Base-by-base conservation (phyloP, 2,329 filamentous ascomycete species). In the Calonectria leucothoes region DNA sequence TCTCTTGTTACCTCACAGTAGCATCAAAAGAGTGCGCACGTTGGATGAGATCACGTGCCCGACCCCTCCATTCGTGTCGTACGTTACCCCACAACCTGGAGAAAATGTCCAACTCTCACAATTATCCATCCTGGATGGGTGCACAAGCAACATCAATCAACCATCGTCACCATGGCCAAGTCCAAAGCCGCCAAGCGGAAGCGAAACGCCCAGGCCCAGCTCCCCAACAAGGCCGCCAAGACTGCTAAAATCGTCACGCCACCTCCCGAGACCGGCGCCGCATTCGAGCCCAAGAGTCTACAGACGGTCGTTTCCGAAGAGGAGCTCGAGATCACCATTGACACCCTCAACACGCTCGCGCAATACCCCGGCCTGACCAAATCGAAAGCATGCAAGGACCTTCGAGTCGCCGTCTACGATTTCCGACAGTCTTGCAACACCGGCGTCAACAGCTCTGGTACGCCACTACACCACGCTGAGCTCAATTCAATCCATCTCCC, bases 361-460 rank as follows among this genome's bases (percentile, higher is more conserved):
- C 83, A 89, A 71, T 88, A 93, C 74, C 92, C 93, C 0, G 84
- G 82, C 27, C 79, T 94, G 27, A 93, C 93, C 81, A 94, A 94
- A 82, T 91, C 91, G 0, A 94, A 93, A 79, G 88, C 87, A 29
- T 94, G 93, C 84, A 93, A 91, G 78, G 91, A 93, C 61, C 84
- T 94, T 3, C 87, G 93, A 25, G 90, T 89, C 4, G 92, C 92
- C 6, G 92, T 93, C 10, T 93, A 93, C 78, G 90, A 92, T 25
- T 94, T 94, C 72, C 89, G 92, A 1, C 90, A 93, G 81, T 91
- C 92, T 20, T 94, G 92, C 77, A 93, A 91, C 0, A 94, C 91
- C 0, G 93, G 93, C 6, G 84, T 91, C 73, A 93, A 92, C 82
- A 88, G 89, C 64, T 86, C 88, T 65, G 86, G 89, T 87, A 82